phyloP scores from a whole-genome alignment of 768 basidiomycete genomes.

The Podaxis sp. region DNA sequence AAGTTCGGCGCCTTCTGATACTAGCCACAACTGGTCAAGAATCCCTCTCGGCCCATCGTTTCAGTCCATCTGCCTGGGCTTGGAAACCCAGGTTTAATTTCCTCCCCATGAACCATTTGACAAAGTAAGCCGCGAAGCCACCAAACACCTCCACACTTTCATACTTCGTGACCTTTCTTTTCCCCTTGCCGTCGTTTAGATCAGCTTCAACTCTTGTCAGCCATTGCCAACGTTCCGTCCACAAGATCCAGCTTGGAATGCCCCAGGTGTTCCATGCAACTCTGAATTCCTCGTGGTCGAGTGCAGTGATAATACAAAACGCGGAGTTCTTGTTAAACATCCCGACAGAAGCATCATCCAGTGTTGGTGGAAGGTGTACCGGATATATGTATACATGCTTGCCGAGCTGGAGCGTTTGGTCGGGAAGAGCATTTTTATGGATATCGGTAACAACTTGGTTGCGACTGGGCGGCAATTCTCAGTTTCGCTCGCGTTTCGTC shows the following conservation, averaged over 20 bases:
- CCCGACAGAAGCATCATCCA: conserved; percentile 38
- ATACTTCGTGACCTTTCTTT: conserved; percentile 47
- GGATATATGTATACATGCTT: conserved; percentile 44
- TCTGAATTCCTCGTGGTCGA: conserved; percentile 56
- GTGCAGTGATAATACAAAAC: conserved; percentile 43
- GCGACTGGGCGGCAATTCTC: conserved; percentile 38
- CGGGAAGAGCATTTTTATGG: conserved; percentile 37
- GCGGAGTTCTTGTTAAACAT: conserved; percentile 37
- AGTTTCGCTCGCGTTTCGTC: conserved; percentile 1
- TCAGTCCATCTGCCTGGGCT: conserved; percentile 59
- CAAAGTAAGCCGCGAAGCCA: conserved; percentile 53
- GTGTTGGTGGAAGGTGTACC: conserved; percentile 62
- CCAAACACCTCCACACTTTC: conserved; percentile 63
- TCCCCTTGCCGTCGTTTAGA: conserved; percentile 43
- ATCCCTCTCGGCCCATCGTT: conserved; percentile 44
- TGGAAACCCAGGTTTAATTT: conserved; percentile 46
- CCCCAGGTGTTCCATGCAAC: conserved; percentile 53
- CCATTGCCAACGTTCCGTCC: conserved; percentile 63
- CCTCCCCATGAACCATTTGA: conserved; percentile 42
- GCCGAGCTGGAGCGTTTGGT: conserved; percentile 52
- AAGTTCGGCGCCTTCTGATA: not conserved
- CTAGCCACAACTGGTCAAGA: not conserved
- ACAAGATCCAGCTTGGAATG: conserved; percentile 47
- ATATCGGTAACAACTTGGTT: conserved; percentile 39
- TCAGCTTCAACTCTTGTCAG: conserved; percentile 32